Conservation (phyloP, 805 yeast species). For the Schwanniomyces yamadae region DNA sequence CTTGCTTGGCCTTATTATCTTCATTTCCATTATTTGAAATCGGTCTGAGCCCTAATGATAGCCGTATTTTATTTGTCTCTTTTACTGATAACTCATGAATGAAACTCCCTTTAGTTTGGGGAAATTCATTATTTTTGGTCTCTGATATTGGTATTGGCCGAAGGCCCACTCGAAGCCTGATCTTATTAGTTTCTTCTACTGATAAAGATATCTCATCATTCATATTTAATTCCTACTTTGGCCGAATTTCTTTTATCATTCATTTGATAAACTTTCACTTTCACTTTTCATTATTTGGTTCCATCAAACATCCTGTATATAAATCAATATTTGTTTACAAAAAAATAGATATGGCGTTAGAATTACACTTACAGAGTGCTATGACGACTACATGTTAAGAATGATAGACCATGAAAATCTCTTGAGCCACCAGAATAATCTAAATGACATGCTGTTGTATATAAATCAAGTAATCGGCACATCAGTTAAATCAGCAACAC, state of each 20-base stretch:
- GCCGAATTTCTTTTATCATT: no score
- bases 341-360: no score
- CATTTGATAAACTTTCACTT: no score
- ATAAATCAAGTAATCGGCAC: conserved; percentile 39
- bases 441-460: no score
- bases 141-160: conserved; percentile 30
- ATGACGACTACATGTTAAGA: no score
- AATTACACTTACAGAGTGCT: no score
- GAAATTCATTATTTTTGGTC: conserved; percentile 1
- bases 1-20: conserved; percentile 10
- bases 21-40: conserved; percentile 25
- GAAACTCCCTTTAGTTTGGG: background rate
- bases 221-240: conserved; percentile 11
- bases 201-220: conserved; percentile 29
- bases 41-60: conserved; percentile 53
- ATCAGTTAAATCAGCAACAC: conserved; percentile 43
- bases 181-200: conserved; percentile 44
- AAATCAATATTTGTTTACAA: no score
- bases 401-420: no score
- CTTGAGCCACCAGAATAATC: no score
- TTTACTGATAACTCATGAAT: conserved; percentile 36
- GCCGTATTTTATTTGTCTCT: conserved; percentile 56
- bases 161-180: conserved; percentile 39
- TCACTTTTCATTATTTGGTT: no score
- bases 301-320: no score